Evolutionary conservation across 2,329 filamentous ascomycete genomes (phyloP).

Genomic region (Colletotrichum higginsianum): DNA sequence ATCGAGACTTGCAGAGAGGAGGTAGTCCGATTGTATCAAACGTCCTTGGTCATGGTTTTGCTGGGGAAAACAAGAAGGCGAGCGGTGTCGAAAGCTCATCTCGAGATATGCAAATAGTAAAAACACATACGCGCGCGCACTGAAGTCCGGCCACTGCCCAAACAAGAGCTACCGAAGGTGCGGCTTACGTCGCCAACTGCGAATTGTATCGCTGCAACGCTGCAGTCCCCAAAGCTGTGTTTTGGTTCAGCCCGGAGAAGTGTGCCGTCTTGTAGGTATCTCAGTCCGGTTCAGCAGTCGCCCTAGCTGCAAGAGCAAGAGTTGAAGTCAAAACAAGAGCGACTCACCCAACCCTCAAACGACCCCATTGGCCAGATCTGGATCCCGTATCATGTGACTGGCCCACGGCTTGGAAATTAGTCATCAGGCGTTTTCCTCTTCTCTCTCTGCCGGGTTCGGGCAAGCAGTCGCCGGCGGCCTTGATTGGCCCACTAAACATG

Average conservation of each 20-base stretch:
- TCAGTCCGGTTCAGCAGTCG: not conserved
- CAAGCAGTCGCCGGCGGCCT: not conserved
- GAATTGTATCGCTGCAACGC: not conserved
- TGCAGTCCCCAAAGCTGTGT: not conserved
- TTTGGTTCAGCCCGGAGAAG: not conserved
- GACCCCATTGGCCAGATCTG: not conserved
- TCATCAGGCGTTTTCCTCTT: not conserved
- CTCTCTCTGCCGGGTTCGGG: not conserved
- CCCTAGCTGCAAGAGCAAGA: not conserved
- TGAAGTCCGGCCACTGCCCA: not conserved
- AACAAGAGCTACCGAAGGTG: not conserved
- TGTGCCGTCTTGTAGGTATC: not conserved
- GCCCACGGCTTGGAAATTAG: not conserved
- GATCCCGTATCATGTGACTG: constrained; percentile 10
- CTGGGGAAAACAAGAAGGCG: not conserved
- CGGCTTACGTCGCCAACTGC: too few species aligned
- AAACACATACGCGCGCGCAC: not conserved
- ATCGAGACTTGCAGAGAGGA: not conserved
- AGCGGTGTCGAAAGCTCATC: not conserved
- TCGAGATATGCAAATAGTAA: not conserved
- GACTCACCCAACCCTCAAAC: not conserved
- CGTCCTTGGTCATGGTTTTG: not conserved
- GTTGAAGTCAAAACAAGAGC: constrained; percentile 39
- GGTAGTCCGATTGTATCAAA: not conserved
- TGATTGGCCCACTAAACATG: constrained; percentile 1